Percentiles rank a stretch among this genome's conserved stretches.
Evolutionary conservation across 768 basidiomycete species (phyloP).

Genomic region (Sarcomyxa edulis): DNA sequence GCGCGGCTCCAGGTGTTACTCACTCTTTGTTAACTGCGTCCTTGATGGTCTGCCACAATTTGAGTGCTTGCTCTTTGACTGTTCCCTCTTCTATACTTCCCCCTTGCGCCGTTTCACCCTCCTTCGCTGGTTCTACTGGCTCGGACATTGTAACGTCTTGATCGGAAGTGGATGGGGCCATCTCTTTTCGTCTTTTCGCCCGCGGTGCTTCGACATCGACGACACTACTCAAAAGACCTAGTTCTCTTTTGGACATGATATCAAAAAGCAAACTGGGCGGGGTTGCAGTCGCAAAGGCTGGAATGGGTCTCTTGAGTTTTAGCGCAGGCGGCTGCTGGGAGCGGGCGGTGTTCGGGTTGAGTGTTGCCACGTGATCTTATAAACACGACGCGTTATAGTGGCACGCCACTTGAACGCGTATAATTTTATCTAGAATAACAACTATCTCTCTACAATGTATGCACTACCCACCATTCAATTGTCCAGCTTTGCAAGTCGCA

Average conservation of each 20-base stretch:
- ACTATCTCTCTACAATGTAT: no score
- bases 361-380: no score
- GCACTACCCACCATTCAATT: no score
- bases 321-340: no score
- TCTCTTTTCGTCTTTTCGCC: conserved; percentile 45
- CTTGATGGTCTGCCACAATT: conserved; percentile 74
- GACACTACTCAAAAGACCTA: conserved; percentile 25
- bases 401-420: no score
- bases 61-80: conserved; percentile 61
- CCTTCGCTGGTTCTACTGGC: neutral
- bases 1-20: conserved; percentile 51
- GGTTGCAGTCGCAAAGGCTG: no score
- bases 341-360: no score
- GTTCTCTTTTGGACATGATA: conserved; percentile 47
- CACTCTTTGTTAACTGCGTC: conserved; percentile 87
- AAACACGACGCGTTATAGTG: no score
- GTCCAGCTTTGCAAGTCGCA: conserved; percentile 49
- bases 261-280: neutral
- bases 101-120: conserved; percentile 13
- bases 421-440: no score
- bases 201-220: conserved; percentile 41
- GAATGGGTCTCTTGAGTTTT: no score
- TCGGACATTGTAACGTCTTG: conserved; percentile 6
- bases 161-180: neutral
- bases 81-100: conserved; percentile 18